phyloP scores from a whole-genome alignment of 2,329 filamentous ascomycete genomes.

The Leptosphaerulina australis region DNA sequence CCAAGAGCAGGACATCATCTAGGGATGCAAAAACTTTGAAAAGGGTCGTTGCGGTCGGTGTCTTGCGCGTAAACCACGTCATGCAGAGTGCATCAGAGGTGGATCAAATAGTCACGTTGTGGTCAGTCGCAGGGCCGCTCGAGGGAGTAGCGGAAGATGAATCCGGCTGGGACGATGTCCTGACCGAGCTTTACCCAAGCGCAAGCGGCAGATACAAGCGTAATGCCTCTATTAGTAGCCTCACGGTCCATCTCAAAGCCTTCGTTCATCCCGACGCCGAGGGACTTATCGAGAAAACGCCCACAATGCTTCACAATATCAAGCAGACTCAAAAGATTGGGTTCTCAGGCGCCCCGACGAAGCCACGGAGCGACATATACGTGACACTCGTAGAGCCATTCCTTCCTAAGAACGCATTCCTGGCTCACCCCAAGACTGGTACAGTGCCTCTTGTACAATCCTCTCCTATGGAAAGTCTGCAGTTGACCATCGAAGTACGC shows the following conservation, averaged over 20 bases:
- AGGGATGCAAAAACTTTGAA: slow-evolving; percentile 61
- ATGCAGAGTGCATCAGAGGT: slow-evolving; percentile 73
- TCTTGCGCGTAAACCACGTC: slow-evolving; percentile 75
- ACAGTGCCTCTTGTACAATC: slow-evolving; percentile 73
- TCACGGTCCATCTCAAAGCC: slow-evolving; percentile 79
- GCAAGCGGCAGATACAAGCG: slow-evolving; percentile 75
- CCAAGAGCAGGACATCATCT: slow-evolving; percentile 37
- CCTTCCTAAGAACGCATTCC: slow-evolving; percentile 69
- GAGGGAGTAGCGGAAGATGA: slow-evolving; percentile 54
- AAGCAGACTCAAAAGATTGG: slow-evolving; percentile 85
- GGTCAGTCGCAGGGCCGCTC: slow-evolving; percentile 64
- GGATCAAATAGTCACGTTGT: slow-evolving; percentile 78
- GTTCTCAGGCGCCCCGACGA: slow-evolving; percentile 89
- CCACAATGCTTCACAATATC: slow-evolving; percentile 83
- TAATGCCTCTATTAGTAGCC: slow-evolving; percentile 72
- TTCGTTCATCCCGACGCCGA: slow-evolving; percentile 82
- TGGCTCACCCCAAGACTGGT: slow-evolving; percentile 77
- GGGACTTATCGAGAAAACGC: slow-evolving; percentile 79
- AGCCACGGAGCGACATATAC: slow-evolving; percentile 92
- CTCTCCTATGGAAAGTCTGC: slow-evolving; percentile 74
- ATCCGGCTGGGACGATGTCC: slow-evolving; percentile 74
- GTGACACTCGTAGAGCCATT: slow-evolving; percentile 80
- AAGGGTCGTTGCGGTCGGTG: slow-evolving; percentile 76
- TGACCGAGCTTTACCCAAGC: slow-evolving; percentile 69
- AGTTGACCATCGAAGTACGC: slow-evolving; percentile 88